phyloP scores from a whole-genome alignment of 202 grass and related monocot species.

The Carex sylvatica region DNA sequence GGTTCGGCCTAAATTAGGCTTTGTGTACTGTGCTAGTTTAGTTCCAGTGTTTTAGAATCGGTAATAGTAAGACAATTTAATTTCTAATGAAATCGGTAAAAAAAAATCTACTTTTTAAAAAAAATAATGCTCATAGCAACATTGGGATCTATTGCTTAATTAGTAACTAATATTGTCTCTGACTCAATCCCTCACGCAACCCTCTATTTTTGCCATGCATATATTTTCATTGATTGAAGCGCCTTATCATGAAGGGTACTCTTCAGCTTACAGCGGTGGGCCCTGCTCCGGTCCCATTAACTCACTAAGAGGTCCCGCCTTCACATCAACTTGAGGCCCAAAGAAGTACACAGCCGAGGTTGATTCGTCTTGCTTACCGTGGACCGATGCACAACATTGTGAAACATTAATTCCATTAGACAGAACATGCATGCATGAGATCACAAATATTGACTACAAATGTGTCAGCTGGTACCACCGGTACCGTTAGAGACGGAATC shows the following conservation, averaged over 20 bases:
- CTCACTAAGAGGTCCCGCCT: conserved; percentile 39
- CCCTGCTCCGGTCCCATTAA: background rate
- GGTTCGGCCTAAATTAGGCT: no score
- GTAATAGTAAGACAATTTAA: no score
- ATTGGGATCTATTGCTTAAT: no score
- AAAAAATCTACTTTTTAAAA: no score
- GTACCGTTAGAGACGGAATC: no score
- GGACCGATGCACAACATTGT: conserved; percentile 45
- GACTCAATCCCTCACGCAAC: background rate
- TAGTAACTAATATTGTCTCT: background rate
- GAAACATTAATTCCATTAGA: conserved; percentile 53
- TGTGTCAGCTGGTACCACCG: conserved; percentile 13
- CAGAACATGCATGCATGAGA: conserved; percentile 54
- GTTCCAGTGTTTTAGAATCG: no score
- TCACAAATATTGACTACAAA: conserved; percentile 45
- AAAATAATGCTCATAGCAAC: no score
- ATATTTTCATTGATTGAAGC: background rate
- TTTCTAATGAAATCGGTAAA: no score
- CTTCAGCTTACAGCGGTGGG: conserved; percentile 28
- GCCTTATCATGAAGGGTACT: background rate
- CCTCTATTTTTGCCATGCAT: background rate
- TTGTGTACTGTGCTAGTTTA: no score
- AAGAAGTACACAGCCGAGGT: conserved; percentile 56
- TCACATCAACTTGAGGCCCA: conserved; percentile 33
- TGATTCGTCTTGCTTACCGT: conserved; percentile 37